Percentiles rank a stretch among this genome's conserved stretches.
phyloP scores from a whole-genome alignment of 805 yeast species.

The Hanseniaspora pseudoguilliermondii region DNA sequence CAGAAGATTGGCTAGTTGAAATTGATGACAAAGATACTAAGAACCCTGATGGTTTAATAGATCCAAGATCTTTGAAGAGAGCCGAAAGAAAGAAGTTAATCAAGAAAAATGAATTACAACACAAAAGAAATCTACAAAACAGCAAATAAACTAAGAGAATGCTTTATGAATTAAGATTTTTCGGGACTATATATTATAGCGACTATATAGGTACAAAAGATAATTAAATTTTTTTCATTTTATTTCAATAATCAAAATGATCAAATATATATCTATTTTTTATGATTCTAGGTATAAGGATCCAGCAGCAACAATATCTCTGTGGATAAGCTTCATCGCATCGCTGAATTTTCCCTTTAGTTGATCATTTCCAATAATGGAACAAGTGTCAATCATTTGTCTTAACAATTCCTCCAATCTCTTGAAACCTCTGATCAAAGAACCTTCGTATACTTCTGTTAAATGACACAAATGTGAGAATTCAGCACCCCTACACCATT shows the following conservation, averaged over 20 bases:
- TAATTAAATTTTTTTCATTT: not conserved
- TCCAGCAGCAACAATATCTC: slow-evolving; percentile 94
- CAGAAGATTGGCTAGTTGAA: slow-evolving; percentile 92
- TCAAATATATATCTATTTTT: not conserved
- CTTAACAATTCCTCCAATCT: slow-evolving; percentile 85
- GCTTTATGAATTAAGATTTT: too few relatives aligned
- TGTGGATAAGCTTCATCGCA: slow-evolving; percentile 72
- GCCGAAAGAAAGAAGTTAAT: slow-evolving; percentile 72
- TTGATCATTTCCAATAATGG: slow-evolving; percentile 82
- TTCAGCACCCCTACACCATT: slow-evolving; percentile 94
- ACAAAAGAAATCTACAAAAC: slow-evolving; percentile 59
- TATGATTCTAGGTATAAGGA: slow-evolving; percentile 51
- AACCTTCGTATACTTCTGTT: slow-evolving; percentile 98
- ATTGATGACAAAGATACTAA: slow-evolving; percentile 61
- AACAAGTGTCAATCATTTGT: slow-evolving; percentile 83
- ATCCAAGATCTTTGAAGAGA: slow-evolving; percentile 74
- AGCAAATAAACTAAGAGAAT: not conserved
- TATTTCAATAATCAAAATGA: too few relatives aligned
- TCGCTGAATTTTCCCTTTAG: slow-evolving; percentile 80
- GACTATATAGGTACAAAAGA: not conserved
- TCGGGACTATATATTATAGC: not conserved
- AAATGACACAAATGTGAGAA: slow-evolving; percentile 95
- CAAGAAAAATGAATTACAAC: slow-evolving; percentile 75
- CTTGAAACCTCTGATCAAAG: slow-evolving; percentile 86
- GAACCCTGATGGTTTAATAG: slow-evolving; percentile 53